Base-by-base conservation (phyloP, 495 filamentous ascomycete genomes). In the Penicillium salamii region DNA sequence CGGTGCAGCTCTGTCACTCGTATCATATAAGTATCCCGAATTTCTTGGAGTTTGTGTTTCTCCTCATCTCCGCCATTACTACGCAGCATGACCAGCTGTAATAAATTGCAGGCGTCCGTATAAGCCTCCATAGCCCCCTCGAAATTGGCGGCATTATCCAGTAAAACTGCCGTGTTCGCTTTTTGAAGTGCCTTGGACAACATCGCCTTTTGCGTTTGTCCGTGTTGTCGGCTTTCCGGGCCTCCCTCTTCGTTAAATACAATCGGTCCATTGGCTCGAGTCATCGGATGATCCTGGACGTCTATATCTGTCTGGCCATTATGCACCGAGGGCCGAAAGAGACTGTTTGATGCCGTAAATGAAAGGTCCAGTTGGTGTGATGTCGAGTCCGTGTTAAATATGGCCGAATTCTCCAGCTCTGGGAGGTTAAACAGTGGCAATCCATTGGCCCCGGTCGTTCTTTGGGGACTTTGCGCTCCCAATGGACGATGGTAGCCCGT, bases 131-230 rank as follows among this genome's bases (percentile, higher is more conserved):
- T 86, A 23, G 93, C 93, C 19, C 91, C 91, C 63, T 93, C 90
- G 55, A 91, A 87, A 64, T 97, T 96, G 58, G 91, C 87, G 3
- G 89, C 90, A 73, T 96, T 95, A 66, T 98, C 93, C 24, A 97
- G 81, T 46, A 95, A 78, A 13, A 98, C 93, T 7, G 93, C 93
- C 18, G 89, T 93, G 57, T 97, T 96, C 31, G 93, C 93, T 68
- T 96, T 96, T 57, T 95, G 85, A 34, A 98, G 71, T 6, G 93
- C 93, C 61, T 87, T 90, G 3, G 91, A 93, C 14, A 98, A 76
- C 88, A 96, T 97, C 18, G 83, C 83, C 69, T 95, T 96, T 59
- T 96, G 88, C 1, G 88, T 90, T 45, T 67, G 77, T 48, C 58
- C 67, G 61, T 65, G 70, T 53, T 65, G 69, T 51, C 65, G 66